Percentiles rank a stretch among this genome's conserved stretches.
Conservation (phyloP, 306 rosid species). For the Pueraria montana region DNA sequence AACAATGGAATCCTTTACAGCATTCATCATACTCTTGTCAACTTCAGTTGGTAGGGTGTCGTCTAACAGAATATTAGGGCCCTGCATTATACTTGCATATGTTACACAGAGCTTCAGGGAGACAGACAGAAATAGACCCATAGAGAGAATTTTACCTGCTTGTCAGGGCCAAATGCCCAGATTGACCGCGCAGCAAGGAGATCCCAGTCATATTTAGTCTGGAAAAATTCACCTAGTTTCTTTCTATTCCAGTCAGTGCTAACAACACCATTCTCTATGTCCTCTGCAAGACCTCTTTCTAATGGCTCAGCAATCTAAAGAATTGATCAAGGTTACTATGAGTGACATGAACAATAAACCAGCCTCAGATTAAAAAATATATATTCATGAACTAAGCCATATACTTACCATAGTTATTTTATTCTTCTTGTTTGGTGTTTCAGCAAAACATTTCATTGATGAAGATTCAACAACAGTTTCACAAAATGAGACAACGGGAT, state of each 20-base stretch:
- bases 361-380: neutral
- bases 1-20: conserved; percentile 95
- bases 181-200: conserved; percentile 97
- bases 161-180: conserved; percentile 99
- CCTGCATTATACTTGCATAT: conserved; percentile 62
- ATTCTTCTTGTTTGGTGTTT: conserved; percentile 97
- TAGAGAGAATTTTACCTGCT: conserved; percentile 69
- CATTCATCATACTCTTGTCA: conserved; percentile 84
- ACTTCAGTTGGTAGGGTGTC: conserved; percentile 98
- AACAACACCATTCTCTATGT: conserved; percentile 94
- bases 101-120: conserved; percentile 22
- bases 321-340: conserved; percentile 22
- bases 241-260: conserved; percentile 95
- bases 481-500: conserved; percentile 98
- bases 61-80: conserved; percentile 92
- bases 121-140: neutral
- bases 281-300: conserved; percentile 98
- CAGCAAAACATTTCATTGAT: conserved; percentile 99
- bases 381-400: neutral
- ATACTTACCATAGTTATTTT: conserved; percentile 93
- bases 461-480: conserved; percentile 98
- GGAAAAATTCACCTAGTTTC: conserved; percentile 94
- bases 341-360: conserved; percentile 28
- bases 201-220: conserved; percentile 96
- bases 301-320: conserved; percentile 93